Evolutionary conservation across 73 alveolate species (phyloP), one percentile per base, ranked within the genome.

Genomic region (Paramecium biaurelia): DNA sequence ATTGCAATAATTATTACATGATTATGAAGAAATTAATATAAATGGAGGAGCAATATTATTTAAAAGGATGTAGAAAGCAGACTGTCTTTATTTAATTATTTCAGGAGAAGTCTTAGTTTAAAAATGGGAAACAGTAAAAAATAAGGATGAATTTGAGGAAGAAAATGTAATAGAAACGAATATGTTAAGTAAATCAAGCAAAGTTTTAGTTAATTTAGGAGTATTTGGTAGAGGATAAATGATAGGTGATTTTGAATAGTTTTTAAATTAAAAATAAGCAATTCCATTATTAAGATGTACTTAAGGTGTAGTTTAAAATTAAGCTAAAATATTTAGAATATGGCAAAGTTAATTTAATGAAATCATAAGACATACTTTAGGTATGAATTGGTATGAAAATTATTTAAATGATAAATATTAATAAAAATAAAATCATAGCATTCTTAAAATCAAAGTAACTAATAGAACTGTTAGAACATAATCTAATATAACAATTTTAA

Each of bases 291-390:
- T 63, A 63, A 26, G 84, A 30, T 63, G 84, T 26, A 63, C 84
- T 12, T 14, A 63, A 32, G 84, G 84, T 2, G 47, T 63, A 3
- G 84, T 63, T 12, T 9, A 63, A 63, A 63, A 63, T 63, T 26
- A 63, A 4, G 84, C 24, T 10, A 63, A 63, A 32, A 30, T 63
- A 0, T 63, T 26, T 63, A 26, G 84, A 30, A 63, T 63, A 26
- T 63, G 84, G 84, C 7, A 63, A 7, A 63, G 84, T 63, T 63
- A 63, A 63, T 63, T 63, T 63, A 63, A 63, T 63, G 84, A 63
- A 32, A 63, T 63, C 9, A 63, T 63, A 14, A 30, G 15, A 63
- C 84, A 63, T 24, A 63, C 84, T 1, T 32, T 63, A 63, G 45
- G 45, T 21, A 63, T 63, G 84, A 63, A 63, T 26, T 63, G 84